Percentiles rank a stretch among this genome's conserved stretches.
phyloP scores from a whole-genome alignment of 345 rosid genomes.

The Eucalyptus dawsonii region DNA sequence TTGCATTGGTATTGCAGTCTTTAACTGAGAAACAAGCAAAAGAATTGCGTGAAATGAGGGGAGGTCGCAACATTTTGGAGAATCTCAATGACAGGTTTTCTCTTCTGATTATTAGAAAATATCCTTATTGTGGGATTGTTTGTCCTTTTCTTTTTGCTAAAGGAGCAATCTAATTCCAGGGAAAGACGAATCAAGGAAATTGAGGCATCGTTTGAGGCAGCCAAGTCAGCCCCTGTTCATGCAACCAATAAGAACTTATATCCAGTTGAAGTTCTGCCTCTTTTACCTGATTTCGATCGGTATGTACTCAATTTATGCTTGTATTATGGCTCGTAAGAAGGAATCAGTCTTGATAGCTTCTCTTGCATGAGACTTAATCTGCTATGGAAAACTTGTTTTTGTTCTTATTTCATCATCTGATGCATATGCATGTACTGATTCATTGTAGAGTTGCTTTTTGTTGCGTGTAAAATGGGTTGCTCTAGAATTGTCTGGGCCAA shows the following conservation, averaged over 20 bases:
- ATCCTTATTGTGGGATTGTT: not conserved
- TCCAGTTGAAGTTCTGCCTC: slow-evolving; percentile 70
- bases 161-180: slow-evolving; percentile 19
- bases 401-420: not conserved
- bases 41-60: slow-evolving; percentile 77
- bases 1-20: slow-evolving; percentile 38
- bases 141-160: not conserved
- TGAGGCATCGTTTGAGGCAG: slow-evolving; percentile 76
- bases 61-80: slow-evolving; percentile 57
- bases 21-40: slow-evolving; percentile 93
- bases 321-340: not conserved
- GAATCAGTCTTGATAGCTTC: not conserved
- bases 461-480: not conserved
- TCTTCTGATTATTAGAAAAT: not conserved
- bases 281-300: slow-evolving; percentile 88
- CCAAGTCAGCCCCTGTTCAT: slow-evolving; percentile 73
- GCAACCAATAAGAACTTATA: slow-evolving; percentile 70
- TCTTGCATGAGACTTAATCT: not conserved
- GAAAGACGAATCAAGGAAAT: slow-evolving; percentile 91
- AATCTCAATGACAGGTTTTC: slow-evolving; percentile 71
- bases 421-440: not conserved
- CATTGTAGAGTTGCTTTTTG: not conserved
- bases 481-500: not conserved
- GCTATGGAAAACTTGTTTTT: not conserved
- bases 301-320: slow-evolving; percentile 9